Evolutionary conservation across 1,284 basidiomycete species (phyloP).

Genomic region (Singerocomus rubriflavus): DNA sequence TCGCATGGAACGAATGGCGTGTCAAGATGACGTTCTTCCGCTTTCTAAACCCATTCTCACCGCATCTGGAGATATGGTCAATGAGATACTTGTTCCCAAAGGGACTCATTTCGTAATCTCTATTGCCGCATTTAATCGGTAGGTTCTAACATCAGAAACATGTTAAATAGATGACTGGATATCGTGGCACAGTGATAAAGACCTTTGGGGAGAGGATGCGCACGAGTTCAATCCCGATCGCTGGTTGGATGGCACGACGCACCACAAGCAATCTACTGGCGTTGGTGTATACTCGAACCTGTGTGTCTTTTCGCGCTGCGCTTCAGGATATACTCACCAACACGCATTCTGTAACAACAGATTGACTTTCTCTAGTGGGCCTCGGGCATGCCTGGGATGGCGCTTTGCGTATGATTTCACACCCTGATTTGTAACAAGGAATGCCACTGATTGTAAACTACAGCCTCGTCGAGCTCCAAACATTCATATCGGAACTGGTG

Average conservation of each 20-base stretch:
- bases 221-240: conserved; percentile 49
- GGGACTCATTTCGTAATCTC: conserved; percentile 35
- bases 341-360: conserved; percentile 20
- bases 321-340: background rate
- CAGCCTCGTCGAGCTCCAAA: conserved; percentile 47
- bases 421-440: background rate
- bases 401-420: conserved; percentile 36
- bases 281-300: conserved; percentile 50
- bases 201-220: conserved; percentile 52
- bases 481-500: conserved; percentile 46
- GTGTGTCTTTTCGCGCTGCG: conserved; percentile 27
- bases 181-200: conserved; percentile 33
- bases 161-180: background rate
- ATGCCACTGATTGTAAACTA: background rate
- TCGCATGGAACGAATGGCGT: conserved; percentile 34
- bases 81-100: conserved; percentile 35
- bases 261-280: conserved; percentile 34
- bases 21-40: conserved; percentile 43
- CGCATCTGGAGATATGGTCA: conserved; percentile 34
- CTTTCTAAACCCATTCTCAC: conserved; percentile 42
- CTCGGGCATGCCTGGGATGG: conserved; percentile 47
- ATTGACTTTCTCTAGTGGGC: conserved; percentile 43
- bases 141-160: background rate
- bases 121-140: conserved; percentile 39
- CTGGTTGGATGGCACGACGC: conserved; percentile 38